Evolutionary conservation across 73 alveolate species (phyloP).

Genomic region (Symbiodinium natans): DNA sequence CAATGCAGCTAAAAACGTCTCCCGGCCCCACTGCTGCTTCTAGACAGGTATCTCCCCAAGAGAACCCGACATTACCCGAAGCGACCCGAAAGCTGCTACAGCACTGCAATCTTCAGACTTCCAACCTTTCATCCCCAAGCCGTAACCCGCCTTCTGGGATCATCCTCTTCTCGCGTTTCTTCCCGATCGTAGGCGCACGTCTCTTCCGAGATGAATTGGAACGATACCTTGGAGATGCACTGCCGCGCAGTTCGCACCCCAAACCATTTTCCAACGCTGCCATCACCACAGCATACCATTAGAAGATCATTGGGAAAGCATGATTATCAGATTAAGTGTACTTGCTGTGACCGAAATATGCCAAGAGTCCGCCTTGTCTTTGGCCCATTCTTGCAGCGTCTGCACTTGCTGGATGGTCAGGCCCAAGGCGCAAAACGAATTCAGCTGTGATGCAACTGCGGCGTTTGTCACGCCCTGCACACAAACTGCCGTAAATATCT

Average conservation of each 20-base stretch:
- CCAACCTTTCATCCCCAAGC: too few relatives aligned
- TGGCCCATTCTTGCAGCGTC: not conserved
- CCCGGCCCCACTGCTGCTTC: not conserved
- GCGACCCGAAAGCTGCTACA: not conserved
- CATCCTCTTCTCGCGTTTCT: conserved; percentile 60
- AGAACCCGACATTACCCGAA: not conserved
- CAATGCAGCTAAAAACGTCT: not conserved
- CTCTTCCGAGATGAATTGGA: conserved; percentile 31
- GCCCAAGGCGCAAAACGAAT: not conserved
- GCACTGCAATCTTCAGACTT: not conserved
- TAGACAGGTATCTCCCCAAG: not conserved
- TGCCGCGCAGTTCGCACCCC: not conserved
- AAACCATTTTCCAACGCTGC: not conserved
- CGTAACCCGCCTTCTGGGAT: conserved; percentile 21
- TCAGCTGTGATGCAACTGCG: not conserved
- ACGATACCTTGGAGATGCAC: not conserved
- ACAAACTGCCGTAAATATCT: too few relatives aligned
- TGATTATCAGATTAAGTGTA: too few relatives aligned
- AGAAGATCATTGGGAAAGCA: not conserved
- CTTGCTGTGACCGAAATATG: too few relatives aligned
- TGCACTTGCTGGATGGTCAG: not conserved
- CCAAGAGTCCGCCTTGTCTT: not conserved
- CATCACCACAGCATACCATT: not conserved
- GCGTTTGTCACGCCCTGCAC: not conserved
- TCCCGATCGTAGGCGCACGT: conserved; percentile 48